phyloP scores from a whole-genome alignment of 1,139 yeast genomes.

The Diutina siamensis region DNA sequence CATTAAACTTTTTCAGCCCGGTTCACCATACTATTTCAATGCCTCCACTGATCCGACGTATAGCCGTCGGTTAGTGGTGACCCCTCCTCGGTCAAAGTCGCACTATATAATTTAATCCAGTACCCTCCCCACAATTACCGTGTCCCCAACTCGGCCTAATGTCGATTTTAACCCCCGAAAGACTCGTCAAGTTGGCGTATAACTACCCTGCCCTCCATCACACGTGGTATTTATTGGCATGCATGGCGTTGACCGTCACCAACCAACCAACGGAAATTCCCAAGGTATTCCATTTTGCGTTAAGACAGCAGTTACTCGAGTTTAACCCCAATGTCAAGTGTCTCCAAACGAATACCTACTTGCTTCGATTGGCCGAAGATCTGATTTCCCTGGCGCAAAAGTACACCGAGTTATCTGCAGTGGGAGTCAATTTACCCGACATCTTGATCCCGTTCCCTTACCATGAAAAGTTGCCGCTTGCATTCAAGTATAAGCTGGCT shows the following conservation, averaged over 20 bases:
- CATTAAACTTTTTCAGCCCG: too few species aligned
- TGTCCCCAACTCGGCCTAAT: background rate
- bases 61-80: too few species aligned
- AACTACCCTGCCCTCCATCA: constrained; percentile 32
- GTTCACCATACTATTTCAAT: too few species aligned
- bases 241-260: constrained; percentile 72
- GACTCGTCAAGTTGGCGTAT: constrained; percentile 49
- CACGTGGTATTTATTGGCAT: constrained; percentile 70
- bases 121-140: background rate
- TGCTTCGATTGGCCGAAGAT: constrained; percentile 27
- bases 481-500: constrained; percentile 21
- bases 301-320: constrained; percentile 38
- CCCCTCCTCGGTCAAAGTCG: background rate
- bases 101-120: background rate
- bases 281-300: constrained; percentile 58
- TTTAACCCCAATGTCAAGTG: constrained; percentile 14
- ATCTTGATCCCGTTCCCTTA: constrained; percentile 30
- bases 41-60: too few species aligned
- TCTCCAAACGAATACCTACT: constrained; percentile 20
- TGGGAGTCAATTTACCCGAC: constrained; percentile 36
- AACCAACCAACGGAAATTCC: constrained; percentile 79
- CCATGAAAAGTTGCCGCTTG: constrained; percentile 28
- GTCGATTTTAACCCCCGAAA: constrained; percentile 34
- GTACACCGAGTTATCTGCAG: constrained; percentile 28
- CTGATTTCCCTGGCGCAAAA: constrained; percentile 28